Conservation (phyloP, 352 stramenopile genomes). For the Hyphochytrium catenoides region DNA sequence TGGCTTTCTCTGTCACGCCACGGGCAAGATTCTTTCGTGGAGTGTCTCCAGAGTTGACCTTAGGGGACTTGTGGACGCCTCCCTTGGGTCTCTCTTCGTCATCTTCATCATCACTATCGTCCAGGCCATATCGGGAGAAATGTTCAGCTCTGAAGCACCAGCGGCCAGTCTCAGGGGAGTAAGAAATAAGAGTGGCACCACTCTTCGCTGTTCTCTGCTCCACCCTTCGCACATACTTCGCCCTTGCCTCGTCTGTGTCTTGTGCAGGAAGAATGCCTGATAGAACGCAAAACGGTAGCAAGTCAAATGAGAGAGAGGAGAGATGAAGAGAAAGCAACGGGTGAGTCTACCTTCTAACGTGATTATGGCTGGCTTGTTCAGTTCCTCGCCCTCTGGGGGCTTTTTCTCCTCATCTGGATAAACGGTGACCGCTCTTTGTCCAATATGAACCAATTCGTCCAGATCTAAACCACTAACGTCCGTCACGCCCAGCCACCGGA, state of each 20-base stretch:
- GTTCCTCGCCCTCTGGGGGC: conserved; percentile 29
- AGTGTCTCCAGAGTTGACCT: no score
- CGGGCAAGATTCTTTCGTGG: no score
- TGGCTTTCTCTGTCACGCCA: no score
- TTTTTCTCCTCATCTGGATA: conserved; percentile 57
- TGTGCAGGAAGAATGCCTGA: no score
- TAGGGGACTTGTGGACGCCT: no score
- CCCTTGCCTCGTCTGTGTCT: no score
- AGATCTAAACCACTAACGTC: conserved; percentile 48
- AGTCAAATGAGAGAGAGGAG: no score
- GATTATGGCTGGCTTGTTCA: conserved; percentile 53
- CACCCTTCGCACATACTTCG: conserved; percentile 43
- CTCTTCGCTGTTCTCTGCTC: conserved; percentile 44
- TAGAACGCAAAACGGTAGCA: no score
- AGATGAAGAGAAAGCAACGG: no score
- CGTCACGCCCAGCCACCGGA: conserved; percentile 48
- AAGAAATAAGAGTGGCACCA: conserved; percentile 43
- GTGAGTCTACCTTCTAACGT: no score
- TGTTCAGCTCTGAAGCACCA: conserved; percentile 61
- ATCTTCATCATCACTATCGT: conserved; percentile 37
- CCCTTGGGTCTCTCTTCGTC: no score
- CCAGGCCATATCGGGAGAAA: conserved; percentile 53
- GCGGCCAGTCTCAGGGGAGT: conserved; percentile 32
- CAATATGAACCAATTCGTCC: conserved; percentile 44
- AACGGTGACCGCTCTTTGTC: conserved; percentile 58